A percentile compares a stretch with the other conserved stretches of the same genome.
These are phyloP conservation scores for Diaporthe sp. DNA, from an alignment of 2,329 filamentous ascomycete species.

Conservation along the genomic window DNA sequence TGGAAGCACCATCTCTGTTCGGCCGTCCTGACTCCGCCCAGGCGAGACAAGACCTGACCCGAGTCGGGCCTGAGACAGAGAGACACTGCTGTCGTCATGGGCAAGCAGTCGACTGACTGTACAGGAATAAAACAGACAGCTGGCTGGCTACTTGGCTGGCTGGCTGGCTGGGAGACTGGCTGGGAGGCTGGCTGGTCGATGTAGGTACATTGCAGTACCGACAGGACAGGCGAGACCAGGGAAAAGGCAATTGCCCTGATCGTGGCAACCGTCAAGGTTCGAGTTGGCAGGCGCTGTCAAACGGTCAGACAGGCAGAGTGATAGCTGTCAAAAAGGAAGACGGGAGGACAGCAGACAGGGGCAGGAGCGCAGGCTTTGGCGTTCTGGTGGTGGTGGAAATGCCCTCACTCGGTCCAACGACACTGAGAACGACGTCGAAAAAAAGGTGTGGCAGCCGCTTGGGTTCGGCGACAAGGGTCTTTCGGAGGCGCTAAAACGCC, in stretches of 20 bases:
- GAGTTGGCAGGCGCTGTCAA: conserved; percentile 31
- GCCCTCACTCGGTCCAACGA: not conserved
- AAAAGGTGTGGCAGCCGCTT: conserved; percentile 38
- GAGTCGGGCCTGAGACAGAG: conserved; percentile 35
- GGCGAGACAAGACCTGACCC: conserved; percentile 6
- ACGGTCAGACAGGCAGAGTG: conserved; percentile 24
- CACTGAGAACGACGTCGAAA: conserved; percentile 19
- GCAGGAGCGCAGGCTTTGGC: not conserved
- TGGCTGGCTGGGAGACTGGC: not conserved
- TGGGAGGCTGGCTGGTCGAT: not conserved
- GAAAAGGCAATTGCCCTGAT: conserved; percentile 1
- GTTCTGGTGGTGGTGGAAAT: conserved; percentile 3
- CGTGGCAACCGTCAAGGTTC: conserved; percentile 22
- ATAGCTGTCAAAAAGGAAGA: conserved; percentile 30
- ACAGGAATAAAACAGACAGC: not conserved
- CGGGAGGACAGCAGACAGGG: conserved; percentile 19
- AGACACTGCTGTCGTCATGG: conserved; percentile 29
- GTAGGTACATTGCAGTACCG: not conserved
- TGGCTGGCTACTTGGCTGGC: conserved; percentile 22
- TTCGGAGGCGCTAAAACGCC: conserved; percentile 39
- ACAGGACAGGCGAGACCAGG: not conserved
- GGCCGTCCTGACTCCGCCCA: not conserved
- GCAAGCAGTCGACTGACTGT: not conserved
- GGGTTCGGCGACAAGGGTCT: conserved; percentile 36
- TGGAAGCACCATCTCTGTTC: conserved; percentile 31